These are phyloP conservation scores for Talaromyces marneffei DNA, from an alignment of 2,329 filamentous ascomycete genomes.

Conservation along the genomic window DNA sequence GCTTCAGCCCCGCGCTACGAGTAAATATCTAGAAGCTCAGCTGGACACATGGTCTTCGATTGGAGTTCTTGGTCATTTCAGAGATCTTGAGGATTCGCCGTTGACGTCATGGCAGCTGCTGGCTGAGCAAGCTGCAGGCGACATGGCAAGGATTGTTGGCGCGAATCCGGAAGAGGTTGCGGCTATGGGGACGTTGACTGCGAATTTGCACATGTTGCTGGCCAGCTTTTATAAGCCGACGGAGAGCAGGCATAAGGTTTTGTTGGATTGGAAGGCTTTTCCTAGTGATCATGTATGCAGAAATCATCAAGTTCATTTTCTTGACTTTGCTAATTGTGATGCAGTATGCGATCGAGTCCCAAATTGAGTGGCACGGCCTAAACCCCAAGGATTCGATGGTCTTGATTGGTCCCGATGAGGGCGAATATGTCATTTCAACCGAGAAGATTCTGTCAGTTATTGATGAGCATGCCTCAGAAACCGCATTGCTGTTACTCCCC, in stretches of 20 bases:
- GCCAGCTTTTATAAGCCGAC: conserved; percentile 74
- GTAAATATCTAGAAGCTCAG: conserved; percentile 62
- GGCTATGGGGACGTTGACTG: conserved; percentile 79
- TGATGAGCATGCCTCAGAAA: conserved; percentile 63
- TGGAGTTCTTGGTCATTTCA: conserved; percentile 78
- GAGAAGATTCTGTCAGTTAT: conserved; percentile 66
- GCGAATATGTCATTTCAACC: conserved; percentile 58
- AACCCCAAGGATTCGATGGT: conserved; percentile 64
- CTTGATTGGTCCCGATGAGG: conserved; percentile 59
- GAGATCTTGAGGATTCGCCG: conserved; percentile 59
- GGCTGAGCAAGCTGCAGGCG: conserved; percentile 64
- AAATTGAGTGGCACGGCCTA: conserved; percentile 65
- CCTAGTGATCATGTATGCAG: conserved; percentile 68
- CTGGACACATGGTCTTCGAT: conserved; percentile 77
- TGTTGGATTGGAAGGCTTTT: conserved; percentile 81
- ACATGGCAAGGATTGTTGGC: conserved; percentile 68
- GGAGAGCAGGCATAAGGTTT: conserved; percentile 62
- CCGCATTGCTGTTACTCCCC: conserved; percentile 71
- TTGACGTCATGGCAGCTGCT: conserved; percentile 70
- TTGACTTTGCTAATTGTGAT: conserved; percentile 14
- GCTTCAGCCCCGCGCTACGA: conserved; percentile 66
- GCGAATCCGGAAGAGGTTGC: conserved; percentile 67
- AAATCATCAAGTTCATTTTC: too few relatives aligned
- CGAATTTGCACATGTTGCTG: conserved; percentile 73
- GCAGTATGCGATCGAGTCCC: conserved; percentile 75